phyloP scores from a whole-genome alignment of 1,284 basidiomycete species.

The Moesziomyces globuligerus region DNA sequence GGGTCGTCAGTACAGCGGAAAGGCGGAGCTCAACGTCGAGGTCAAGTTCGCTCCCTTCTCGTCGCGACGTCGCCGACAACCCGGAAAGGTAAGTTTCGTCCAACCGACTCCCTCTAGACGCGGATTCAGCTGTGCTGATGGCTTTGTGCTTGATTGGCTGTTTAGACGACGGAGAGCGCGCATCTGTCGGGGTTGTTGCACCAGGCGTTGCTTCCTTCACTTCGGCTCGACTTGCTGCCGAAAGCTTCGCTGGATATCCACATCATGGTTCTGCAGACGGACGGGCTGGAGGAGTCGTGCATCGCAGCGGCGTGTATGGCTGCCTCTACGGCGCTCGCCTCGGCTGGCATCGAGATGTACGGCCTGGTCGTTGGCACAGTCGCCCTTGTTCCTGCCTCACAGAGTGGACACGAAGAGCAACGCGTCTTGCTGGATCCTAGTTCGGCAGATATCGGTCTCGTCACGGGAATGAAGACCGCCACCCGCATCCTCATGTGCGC shows the following conservation, averaged over 20 bases:
- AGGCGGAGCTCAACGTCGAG: slow-evolving; percentile 89
- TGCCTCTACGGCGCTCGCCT: slow-evolving; percentile 86
- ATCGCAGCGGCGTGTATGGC: slow-evolving; percentile 76
- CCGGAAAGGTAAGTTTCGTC: slow-evolving; percentile 76
- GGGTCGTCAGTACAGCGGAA: slow-evolving; percentile 79
- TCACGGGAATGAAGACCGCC: slow-evolving; percentile 67
- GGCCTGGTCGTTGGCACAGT: slow-evolving; percentile 83
- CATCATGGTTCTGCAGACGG: slow-evolving; percentile 88
- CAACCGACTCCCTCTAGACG: too few relatives aligned
- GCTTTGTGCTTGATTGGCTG: background rate
- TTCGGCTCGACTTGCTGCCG: slow-evolving; percentile 88
- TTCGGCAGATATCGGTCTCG: slow-evolving; percentile 72
- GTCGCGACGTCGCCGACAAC: slow-evolving; percentile 78
- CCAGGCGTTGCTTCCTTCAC: slow-evolving; percentile 84
- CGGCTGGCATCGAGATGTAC: slow-evolving; percentile 86
- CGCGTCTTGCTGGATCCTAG: slow-evolving; percentile 79
- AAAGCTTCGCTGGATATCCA: slow-evolving; percentile 94
- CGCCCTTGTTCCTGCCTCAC: slow-evolving; percentile 68
- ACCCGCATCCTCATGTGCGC: slow-evolving; percentile 76
- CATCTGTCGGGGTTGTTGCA: slow-evolving; percentile 83
- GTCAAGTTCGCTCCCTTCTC: slow-evolving; percentile 97
- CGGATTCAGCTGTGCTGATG: background rate
- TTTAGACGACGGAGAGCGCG: slow-evolving; percentile 90
- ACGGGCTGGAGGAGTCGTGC: slow-evolving; percentile 75
- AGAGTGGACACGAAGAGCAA: slow-evolving; percentile 61